Evolutionary conservation across 371 early-diverging fungal genomes (phyloP), one percentile per base, ranked within the genome.

Genomic region (Apophysomyces ossiformis): DNA sequence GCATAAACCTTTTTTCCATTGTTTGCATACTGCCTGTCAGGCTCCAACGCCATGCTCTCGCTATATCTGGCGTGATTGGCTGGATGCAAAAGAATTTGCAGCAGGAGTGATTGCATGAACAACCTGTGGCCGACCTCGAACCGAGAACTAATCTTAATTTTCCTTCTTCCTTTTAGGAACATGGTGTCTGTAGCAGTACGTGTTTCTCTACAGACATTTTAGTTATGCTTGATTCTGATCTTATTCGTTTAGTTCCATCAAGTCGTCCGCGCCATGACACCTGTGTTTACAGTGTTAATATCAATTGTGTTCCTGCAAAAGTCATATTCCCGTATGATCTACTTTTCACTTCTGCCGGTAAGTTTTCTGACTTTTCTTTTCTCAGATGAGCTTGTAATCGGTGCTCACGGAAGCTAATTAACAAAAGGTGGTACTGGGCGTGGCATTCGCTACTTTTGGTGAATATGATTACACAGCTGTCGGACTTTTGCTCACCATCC

Each of bases 221-320:
- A 35, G 7, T 9, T 21, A 15, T 7, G 46, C 1, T 44, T 61
- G 37, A 35, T 7, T 47, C 37, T 21, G 36, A 39, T 21, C 58
- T 35, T 21, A 5, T 32, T 4, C 37, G 12, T 44, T 15, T 58
- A 82, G 85, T 71, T 95, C 67, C 95, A 96, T 70, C 95, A 96
- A 83, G 90, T 93, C 36, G 91, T 96, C 4, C 85, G 96, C 36
- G 90, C 92, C 64, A 95, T 93, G 81, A 91, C 90, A 9, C 96
- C 95, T 0, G 89, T 92, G 16, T 91, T 94, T 65, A 93, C 95
- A 0, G 81, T 93, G 15, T 68, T 85, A 43, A 70, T 96, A 41
- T 88, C 90, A 15, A 71, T 85, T 18, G 41, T 81, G 18, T 84
- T 89, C 39, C 76, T 87, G 35, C 73, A 80, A 46, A 89, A 88